These are phyloP conservation scores for Lavandula angustifolia DNA, from an alignment of 257 asterid genomes.

Conservation along the genomic window DNA sequence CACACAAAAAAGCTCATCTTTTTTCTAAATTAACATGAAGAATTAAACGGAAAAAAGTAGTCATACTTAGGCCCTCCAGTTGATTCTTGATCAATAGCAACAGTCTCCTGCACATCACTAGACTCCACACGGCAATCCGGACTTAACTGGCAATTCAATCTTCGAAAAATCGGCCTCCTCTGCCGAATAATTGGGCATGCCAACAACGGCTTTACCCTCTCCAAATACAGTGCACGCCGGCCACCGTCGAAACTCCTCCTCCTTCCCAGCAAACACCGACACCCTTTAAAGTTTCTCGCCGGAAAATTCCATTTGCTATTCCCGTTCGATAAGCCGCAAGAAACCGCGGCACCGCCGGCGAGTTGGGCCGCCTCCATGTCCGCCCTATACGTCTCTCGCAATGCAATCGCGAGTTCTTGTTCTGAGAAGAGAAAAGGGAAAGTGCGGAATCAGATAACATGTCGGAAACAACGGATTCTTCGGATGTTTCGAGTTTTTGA, in stretches of 20 bases:
- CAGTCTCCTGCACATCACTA: constrained; percentile 35
- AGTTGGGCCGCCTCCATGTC: constrained; percentile 59
- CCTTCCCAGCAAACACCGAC: constrained; percentile 30
- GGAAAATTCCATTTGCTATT: constrained; percentile 32
- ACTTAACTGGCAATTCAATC: constrained; percentile 33
- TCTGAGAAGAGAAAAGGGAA: neutral
- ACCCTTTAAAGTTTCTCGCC: constrained; percentile 20
- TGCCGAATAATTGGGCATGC: constrained; percentile 38
- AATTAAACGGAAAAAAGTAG: neutral
- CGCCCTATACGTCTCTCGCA: constrained; percentile 10
- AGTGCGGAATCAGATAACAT: neutral
- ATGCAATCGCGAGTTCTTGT: constrained; percentile 20
- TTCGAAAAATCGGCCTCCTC: constrained; percentile 38
- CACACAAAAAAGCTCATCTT: neutral
- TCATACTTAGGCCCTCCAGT: constrained; percentile 43
- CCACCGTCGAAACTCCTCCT: constrained; percentile 30
- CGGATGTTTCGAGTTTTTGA: neutral
- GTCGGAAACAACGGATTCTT: neutral
- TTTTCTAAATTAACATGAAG: neutral
- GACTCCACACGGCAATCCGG: constrained; percentile 44
- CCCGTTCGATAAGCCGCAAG: constrained; percentile 34
- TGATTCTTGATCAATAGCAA: constrained; percentile 32
- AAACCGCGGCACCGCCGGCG: constrained; percentile 36
- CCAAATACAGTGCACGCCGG: constrained; percentile 35
- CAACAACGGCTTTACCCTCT: constrained; percentile 28